Evolutionary conservation across 257 asterid species (phyloP), one percentile per base, ranked within the genome.

Genomic region (Scutellaria barbata): DNA sequence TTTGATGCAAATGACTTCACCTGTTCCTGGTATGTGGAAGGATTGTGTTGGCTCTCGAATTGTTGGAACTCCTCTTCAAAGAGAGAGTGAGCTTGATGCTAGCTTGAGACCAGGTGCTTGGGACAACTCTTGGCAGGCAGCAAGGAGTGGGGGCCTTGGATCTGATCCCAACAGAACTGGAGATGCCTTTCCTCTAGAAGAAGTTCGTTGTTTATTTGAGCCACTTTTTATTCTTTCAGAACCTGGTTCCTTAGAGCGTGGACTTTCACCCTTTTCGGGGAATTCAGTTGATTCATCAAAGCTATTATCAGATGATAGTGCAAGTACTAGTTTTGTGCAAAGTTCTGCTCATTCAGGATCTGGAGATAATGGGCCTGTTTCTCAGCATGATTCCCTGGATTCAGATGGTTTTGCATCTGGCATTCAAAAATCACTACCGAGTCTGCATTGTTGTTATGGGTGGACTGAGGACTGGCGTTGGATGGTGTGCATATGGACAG

Each of bases 391-490:
- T 58, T 78, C 94, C 68, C 43, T 84, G 64, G 93, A 85, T 74
- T 76, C 91, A 16, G 98, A 92, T 85, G 85, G 89, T 61, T 81
- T 84, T 78, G 88, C 89, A 41, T 76, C 95, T 74, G 86, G 90
- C 68, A 84, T 83, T 80, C 96, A 81, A 61, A 92, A 87, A 85
- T 62, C 88, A 68, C 85, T 86, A 63, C 95, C 98, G 20, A 88
- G 95, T 77, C 82, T 95, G 78, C 99, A 95, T 80, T 95, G 99
- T 80, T 92, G 99, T 84, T 95, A 95, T 82, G 99, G 97, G 53
- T 95, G 99, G 99, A 92, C 98, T 60, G 99, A 95, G 77, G 99
- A 95, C 86, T 95, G 99, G 99, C 97, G 98, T 46, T 95, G 99
- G 98, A 79, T 95, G 90, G 95, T 92, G 59, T 89, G 92, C 84